These are phyloP conservation scores for Daldinia sp. DNA, from an alignment of 2,329 filamentous ascomycete genomes.

Conservation along the genomic window DNA sequence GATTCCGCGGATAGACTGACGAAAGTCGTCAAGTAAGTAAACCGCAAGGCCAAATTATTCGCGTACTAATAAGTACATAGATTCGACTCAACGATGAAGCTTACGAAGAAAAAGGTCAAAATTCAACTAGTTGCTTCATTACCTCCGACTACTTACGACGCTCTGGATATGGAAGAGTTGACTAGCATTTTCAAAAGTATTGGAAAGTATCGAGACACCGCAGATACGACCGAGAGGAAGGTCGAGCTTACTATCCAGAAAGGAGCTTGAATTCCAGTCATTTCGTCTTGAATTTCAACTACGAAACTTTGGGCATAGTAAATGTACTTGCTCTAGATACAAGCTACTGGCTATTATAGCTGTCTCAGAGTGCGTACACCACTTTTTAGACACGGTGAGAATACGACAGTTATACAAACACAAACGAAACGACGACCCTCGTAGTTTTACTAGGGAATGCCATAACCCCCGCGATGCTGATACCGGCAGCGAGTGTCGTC, in stretches of 20 bases:
- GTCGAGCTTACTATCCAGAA: slow-evolving; percentile 38
- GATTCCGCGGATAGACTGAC: slow-evolving; percentile 47
- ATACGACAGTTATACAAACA: slow-evolving; percentile 25
- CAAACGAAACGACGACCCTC: slow-evolving; percentile 25
- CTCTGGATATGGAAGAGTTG: slow-evolving; percentile 38
- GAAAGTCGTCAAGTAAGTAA: slow-evolving; percentile 52
- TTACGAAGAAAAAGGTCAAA: slow-evolving; percentile 43
- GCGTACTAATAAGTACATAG: slow-evolving; percentile 28
- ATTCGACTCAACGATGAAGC: slow-evolving; percentile 32
- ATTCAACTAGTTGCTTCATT: slow-evolving; percentile 41
- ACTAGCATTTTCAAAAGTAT: slow-evolving; percentile 40
- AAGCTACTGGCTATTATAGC: slow-evolving; percentile 16
- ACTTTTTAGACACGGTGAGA: slow-evolving; percentile 18
- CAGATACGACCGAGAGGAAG: slow-evolving; percentile 35
- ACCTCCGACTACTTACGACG: slow-evolving; percentile 27
- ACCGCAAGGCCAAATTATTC: background rate
- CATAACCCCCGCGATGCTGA: slow-evolving; percentile 31
- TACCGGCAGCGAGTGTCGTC: slow-evolving; percentile 36
- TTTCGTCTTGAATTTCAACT: background rate
- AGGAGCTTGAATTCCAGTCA: slow-evolving; percentile 12
- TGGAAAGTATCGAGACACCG: slow-evolving; percentile 38
- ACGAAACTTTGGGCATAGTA: slow-evolving; percentile 9
- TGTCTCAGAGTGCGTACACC: slow-evolving; percentile 11
- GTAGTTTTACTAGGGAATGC: slow-evolving; percentile 24
- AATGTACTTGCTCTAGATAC: slow-evolving; percentile 24